phyloP scores from a whole-genome alignment of 306 rosid species.

The Nissolia schottii region DNA sequence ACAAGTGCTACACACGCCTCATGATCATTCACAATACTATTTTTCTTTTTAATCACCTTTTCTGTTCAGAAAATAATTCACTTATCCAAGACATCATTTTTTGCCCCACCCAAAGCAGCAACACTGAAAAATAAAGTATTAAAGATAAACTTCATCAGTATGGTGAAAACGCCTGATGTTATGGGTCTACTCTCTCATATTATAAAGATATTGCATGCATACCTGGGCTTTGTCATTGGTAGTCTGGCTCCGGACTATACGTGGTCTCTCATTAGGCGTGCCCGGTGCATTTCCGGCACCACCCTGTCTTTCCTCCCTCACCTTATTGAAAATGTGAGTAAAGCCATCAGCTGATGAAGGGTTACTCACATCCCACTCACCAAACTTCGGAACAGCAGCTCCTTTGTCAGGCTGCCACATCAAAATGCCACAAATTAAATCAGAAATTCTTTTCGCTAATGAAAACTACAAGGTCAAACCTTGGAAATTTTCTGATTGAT shows the following conservation, averaged over 20 bases:
- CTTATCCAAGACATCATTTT: conserved; percentile 36
- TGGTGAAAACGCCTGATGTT: background rate
- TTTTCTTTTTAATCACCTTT: background rate
- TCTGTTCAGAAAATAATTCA: conserved; percentile 24
- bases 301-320: conserved; percentile 61
- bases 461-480: background rate
- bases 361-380: conserved; percentile 84
- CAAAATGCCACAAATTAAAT: conserved; percentile 23
- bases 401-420: conserved; percentile 72
- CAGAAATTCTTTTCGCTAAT: background rate
- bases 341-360: conserved; percentile 81
- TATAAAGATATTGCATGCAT: conserved; percentile 12
- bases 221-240: conserved; percentile 43
- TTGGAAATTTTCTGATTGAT: background rate
- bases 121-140: conserved; percentile 43
- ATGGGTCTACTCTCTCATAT: background rate
- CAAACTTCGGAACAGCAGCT: conserved; percentile 95
- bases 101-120: conserved; percentile 70
- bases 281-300: conserved; percentile 48
- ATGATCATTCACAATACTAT: conserved; percentile 30
- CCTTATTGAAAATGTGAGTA: conserved; percentile 82
- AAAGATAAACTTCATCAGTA: conserved; percentile 21
- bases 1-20: conserved; percentile 48
- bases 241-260: conserved; percentile 22
- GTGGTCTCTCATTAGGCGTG: conserved; percentile 41